These are phyloP conservation scores for Cyclostephanos invisitatus DNA, from an alignment of 108 stramenopile species.

Conservation along the genomic window DNA sequence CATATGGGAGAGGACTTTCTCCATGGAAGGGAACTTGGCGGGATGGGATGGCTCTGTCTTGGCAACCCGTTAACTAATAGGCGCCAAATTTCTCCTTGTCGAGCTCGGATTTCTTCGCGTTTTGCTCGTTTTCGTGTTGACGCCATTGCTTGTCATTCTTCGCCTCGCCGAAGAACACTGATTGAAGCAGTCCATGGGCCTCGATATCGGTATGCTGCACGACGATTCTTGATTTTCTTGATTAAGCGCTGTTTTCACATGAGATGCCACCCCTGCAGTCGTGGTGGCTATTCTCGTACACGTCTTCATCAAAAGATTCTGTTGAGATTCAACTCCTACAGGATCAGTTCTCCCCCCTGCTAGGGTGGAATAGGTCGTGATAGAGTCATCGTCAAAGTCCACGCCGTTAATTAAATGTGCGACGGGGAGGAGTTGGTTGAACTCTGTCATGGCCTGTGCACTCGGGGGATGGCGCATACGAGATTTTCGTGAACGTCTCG, in stretches of 20 bases:
- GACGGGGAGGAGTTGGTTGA: constrained; percentile 8
- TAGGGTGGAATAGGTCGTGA: constrained; percentile 23
- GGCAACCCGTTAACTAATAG: no score
- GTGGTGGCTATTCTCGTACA: constrained; percentile 13
- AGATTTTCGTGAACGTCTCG: not conserved
- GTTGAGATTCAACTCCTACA: not conserved
- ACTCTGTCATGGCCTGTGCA: not conserved
- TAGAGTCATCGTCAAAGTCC: constrained; percentile 40
- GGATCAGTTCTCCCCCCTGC: constrained; percentile 1
- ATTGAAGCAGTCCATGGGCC: constrained; percentile 14
- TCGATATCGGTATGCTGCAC: not conserved
- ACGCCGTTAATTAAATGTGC: constrained; percentile 30
- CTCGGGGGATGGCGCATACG: not conserved
- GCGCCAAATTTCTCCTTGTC: not conserved
- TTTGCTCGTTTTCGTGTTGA: not conserved
- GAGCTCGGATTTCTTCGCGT: not conserved
- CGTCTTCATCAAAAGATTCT: constrained; percentile 6
- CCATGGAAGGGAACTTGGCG: no score
- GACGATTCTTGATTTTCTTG: constrained; percentile 6
- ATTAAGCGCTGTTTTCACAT: not conserved
- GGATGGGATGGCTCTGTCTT: no score
- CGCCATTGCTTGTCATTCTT: not conserved
- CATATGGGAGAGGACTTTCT: no score
- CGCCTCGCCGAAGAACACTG: not conserved
- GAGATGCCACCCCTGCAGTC: constrained; percentile 6